Evolutionary conservation across 352 stramenopile species (phyloP).

Genomic region (Phytophthora sp.): DNA sequence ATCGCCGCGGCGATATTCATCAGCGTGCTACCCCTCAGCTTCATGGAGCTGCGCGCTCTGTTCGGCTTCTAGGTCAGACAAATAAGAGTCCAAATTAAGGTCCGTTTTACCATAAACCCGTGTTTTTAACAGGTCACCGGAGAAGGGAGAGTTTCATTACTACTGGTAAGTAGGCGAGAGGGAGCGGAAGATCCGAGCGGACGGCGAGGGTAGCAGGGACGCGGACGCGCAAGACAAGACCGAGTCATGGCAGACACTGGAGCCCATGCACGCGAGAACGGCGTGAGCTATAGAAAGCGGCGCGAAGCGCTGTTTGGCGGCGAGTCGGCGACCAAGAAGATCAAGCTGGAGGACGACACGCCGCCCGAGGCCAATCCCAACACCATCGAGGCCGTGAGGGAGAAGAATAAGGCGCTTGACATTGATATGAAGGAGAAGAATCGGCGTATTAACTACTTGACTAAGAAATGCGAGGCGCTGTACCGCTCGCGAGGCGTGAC

Average conservation of each 20-base stretch:
- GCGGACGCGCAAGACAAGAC: conserved; percentile 8
- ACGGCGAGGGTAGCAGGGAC: conserved; percentile 7
- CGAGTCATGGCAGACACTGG: conserved; percentile 39
- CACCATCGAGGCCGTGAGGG: conserved; percentile 71
- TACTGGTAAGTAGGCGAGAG: conserved; percentile 14
- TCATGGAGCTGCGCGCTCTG: conserved; percentile 28
- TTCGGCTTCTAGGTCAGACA: conserved; percentile 29
- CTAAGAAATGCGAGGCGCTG: conserved; percentile 70
- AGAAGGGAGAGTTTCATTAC: conserved; percentile 24
- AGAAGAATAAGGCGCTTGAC: conserved; percentile 78
- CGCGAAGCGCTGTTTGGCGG: conserved; percentile 34
- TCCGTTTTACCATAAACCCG: conserved; percentile 24
- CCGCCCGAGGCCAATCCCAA: conserved; percentile 77
- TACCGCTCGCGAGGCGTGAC: conserved; percentile 60
- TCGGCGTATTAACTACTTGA: conserved; percentile 71
- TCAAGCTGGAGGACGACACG: conserved; percentile 68
- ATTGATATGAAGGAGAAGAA: conserved; percentile 86
- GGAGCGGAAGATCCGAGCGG: conserved; percentile 35
- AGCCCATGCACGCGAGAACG: conserved; percentile 33
- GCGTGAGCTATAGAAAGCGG: conserved; percentile 47
- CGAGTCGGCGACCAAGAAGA: conserved; percentile 56
- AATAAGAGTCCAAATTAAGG: conserved; percentile 31
- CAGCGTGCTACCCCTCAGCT: conserved; percentile 41
- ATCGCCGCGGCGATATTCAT: conserved; percentile 41
- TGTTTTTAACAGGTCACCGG: conserved; percentile 12